Evolutionary conservation across 2,329 filamentous ascomycete genomes (phyloP).

Genomic region (Fusarium hostae): DNA sequence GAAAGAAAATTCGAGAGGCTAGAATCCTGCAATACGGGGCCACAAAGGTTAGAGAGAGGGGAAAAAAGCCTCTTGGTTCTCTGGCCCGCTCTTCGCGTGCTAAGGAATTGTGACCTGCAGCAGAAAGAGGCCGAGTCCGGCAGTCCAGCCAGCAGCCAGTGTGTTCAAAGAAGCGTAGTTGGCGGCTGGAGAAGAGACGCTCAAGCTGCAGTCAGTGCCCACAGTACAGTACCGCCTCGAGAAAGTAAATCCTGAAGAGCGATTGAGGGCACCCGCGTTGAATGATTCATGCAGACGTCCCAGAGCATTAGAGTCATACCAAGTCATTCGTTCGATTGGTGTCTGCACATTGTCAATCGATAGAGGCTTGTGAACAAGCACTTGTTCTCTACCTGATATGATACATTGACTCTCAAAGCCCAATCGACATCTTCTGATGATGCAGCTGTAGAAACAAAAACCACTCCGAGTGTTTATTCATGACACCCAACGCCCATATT

Average conservation of each 20-base stretch:
- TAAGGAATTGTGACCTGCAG: slow-evolving; percentile 16
- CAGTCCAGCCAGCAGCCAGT: neutral
- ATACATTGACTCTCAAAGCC: slow-evolving; percentile 13
- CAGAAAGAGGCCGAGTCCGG: slow-evolving; percentile 29
- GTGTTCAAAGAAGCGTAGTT: neutral
- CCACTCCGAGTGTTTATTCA: slow-evolving; percentile 20
- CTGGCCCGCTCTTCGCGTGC: slow-evolving; percentile 8
- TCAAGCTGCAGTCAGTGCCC: slow-evolving; percentile 4
- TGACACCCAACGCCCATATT: slow-evolving; percentile 38
- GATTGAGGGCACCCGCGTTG: neutral
- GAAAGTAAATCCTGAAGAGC: neutral
- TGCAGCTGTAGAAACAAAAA: slow-evolving; percentile 6
- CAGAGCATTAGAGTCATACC: neutral
- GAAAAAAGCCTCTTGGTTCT: slow-evolving; percentile 13
- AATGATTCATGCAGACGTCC: neutral
- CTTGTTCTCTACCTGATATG: slow-evolving; percentile 1
- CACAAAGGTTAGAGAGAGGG: neutral
- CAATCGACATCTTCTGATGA: neutral
- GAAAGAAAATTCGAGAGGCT: slow-evolving; percentile 6
- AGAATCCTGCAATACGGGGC: slow-evolving; percentile 4
- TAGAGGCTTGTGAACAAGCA: neutral
- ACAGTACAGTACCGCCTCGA: neutral
- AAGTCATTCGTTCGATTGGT: neutral
- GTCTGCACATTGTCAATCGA: neutral
- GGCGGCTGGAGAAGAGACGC: neutral